Percentiles rank a stretch among this genome's conserved stretches.
Evolutionary conservation across 176 grass and related monocot genomes (phyloP).

Genomic region (Eleusine coracana): DNA sequence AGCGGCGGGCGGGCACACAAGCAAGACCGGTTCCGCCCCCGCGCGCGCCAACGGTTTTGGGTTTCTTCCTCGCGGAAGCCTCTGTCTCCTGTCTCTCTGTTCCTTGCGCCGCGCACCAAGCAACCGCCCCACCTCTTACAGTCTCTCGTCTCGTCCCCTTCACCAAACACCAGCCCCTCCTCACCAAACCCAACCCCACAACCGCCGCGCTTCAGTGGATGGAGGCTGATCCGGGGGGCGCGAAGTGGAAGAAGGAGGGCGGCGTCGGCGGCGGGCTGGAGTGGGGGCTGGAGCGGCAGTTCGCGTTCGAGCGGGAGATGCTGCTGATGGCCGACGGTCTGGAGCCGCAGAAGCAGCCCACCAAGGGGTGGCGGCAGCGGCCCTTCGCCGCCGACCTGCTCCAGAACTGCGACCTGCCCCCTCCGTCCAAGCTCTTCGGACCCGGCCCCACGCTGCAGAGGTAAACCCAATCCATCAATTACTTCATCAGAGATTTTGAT

Average conservation of each 20-base stretch:
- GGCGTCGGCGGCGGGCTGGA: slow-evolving; percentile 46
- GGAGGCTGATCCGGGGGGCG: slow-evolving; percentile 40
- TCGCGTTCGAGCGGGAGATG: slow-evolving; percentile 56
- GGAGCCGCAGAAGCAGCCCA: slow-evolving; percentile 11
- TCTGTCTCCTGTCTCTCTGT: neutral
- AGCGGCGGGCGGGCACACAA: neutral
- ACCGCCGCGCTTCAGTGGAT: neutral
- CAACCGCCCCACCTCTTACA: neutral
- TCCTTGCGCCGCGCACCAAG: slow-evolving; percentile 51
- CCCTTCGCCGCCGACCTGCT: slow-evolving; percentile 60
- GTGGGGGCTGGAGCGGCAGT: slow-evolving; percentile 53
- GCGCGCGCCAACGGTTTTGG: neutral
- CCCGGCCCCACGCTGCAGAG: slow-evolving; percentile 38
- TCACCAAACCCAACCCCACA: neutral
- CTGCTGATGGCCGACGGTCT: slow-evolving; percentile 57
- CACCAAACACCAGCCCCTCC: neutral
- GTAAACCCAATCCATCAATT: neutral
- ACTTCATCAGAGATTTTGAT: neutral
- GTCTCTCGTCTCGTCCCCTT: neutral
- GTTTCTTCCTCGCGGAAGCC: slow-evolving; percentile 25
- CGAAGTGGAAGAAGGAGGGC: slow-evolving; percentile 26
- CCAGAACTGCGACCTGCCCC: slow-evolving; percentile 94
- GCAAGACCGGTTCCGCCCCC: neutral
- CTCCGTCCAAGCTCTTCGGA: slow-evolving; percentile 83
- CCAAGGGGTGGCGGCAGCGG: neutral